phyloP scores from a whole-genome alignment of 768 basidiomycete species.

The Pulveroboletus sp. region DNA sequence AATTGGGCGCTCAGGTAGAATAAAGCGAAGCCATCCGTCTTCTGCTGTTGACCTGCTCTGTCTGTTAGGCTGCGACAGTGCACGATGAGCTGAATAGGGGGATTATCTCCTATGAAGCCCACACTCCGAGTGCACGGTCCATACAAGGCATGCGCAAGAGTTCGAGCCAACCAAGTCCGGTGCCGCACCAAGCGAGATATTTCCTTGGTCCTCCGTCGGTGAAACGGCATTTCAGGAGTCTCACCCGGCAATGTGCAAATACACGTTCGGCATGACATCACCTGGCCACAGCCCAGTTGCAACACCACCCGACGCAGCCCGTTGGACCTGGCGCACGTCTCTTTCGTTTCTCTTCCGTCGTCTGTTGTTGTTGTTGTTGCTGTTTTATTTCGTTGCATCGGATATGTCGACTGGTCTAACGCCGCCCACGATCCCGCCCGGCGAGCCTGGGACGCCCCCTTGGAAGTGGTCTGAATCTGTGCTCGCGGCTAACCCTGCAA shows the following conservation, averaged over 20 bases:
- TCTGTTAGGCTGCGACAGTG: background rate
- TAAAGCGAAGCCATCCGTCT: background rate
- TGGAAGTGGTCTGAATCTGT: constrained; percentile 17
- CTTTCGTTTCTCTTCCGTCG: background rate
- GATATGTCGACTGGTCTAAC: constrained; percentile 9
- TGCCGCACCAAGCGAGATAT: no score
- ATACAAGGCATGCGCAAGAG: no score
- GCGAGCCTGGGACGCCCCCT: constrained; percentile 17
- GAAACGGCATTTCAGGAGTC: no score
- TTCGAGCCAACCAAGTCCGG: no score
- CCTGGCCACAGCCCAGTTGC: constrained; percentile 6
- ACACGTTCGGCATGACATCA: constrained; percentile 25
- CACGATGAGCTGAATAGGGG: no score
- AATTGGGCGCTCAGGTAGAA: background rate
- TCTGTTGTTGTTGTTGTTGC: no score
- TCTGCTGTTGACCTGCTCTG: background rate
- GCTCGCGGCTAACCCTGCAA: constrained; percentile 6
- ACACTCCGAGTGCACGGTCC: no score
- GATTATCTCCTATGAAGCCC: no score
- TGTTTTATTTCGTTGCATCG: no score
- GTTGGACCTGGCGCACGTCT: no score
- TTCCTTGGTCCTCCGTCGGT: no score
- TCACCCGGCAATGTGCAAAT: constrained; percentile 8
- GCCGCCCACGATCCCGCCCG: constrained; percentile 16
- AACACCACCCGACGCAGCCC: no score